Evolutionary conservation across 768 basidiomycete genomes (phyloP).

Genomic region (Arthromyces matolae): DNA sequence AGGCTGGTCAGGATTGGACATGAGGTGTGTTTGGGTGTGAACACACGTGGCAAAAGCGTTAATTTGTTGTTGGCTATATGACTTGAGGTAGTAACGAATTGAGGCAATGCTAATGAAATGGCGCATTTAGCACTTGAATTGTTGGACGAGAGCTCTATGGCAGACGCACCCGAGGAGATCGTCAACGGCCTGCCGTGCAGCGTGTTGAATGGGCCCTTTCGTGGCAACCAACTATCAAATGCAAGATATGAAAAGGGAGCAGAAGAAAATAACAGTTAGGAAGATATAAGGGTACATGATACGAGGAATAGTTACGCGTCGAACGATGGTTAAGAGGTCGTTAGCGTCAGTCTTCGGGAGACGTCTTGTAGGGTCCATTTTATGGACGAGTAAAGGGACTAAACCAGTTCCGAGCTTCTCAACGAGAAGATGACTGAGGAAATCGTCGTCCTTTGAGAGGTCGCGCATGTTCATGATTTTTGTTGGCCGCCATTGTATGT

Average conservation of each 20-base stretch:
- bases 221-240: constrained; percentile 51
- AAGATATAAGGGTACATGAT: constrained; percentile 20
- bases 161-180: constrained; percentile 62
- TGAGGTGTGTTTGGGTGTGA: constrained; percentile 20
- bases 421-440: constrained; percentile 83
- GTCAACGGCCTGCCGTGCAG: constrained; percentile 71
- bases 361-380: constrained; percentile 77
- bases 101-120: constrained; percentile 55
- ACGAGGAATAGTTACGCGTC: constrained; percentile 59
- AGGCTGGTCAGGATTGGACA: constrained; percentile 19
- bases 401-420: constrained; percentile 81
- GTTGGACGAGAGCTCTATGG: constrained; percentile 19
- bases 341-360: constrained; percentile 72
- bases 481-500: constrained; percentile 69
- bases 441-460: constrained; percentile 88
- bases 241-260: constrained; percentile 15
- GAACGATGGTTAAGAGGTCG: constrained; percentile 67
- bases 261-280: constrained; percentile 19
- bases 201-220: constrained; percentile 52
- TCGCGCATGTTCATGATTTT: constrained; percentile 91
- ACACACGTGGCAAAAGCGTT: constrained; percentile 92
- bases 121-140: constrained; percentile 15
- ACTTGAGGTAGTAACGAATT: constrained; percentile 74
- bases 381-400: constrained; percentile 83
- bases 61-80: constrained; percentile 78